Evolutionary conservation across 1,139 yeast species (phyloP).

Genomic region (Torulaspora globosa): DNA sequence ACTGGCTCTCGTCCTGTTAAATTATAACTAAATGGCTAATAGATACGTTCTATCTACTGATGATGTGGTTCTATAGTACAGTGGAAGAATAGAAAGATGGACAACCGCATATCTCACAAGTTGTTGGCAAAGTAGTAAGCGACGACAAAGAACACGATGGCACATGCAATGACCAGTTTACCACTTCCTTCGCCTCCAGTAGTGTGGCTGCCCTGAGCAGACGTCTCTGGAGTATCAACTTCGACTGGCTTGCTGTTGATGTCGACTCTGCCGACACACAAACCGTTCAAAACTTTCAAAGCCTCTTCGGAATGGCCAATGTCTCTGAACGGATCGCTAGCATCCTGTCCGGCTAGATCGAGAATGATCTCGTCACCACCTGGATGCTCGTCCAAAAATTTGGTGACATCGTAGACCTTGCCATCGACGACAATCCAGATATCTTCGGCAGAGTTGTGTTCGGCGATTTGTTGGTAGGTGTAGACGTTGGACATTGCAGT

Average conservation of each 20-base stretch:
- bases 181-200: conserved; percentile 39
- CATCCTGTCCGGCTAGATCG: conserved; percentile 89
- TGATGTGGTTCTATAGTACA: conserved; percentile 6
- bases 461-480: conserved; percentile 67
- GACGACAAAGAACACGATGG: conserved; percentile 51
- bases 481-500: conserved; percentile 41
- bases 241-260: conserved; percentile 37
- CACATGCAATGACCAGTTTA: conserved; percentile 44
- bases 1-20: conserved; percentile 1
- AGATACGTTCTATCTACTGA: conserved; percentile 10
- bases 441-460: conserved; percentile 75
- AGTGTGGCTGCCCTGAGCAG: conserved; percentile 13
- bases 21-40: conserved; percentile 6
- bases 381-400: conserved; percentile 91
- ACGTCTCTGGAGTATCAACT: conserved; percentile 16
- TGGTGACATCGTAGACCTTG: conserved; percentile 80
- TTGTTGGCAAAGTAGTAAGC: conserved; percentile 47
- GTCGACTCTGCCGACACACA: conserved; percentile 67
- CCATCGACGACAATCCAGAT: conserved; percentile 90
- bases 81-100: conserved; percentile 3
- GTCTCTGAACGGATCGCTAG: conserved; percentile 91
- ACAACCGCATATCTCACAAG: not conserved
- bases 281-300: conserved; percentile 61
- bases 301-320: conserved; percentile 99
- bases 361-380: conserved; percentile 97